Conservation (phyloP, 148 eudicot genomes). For the Fagopyrum homotropicum region DNA sequence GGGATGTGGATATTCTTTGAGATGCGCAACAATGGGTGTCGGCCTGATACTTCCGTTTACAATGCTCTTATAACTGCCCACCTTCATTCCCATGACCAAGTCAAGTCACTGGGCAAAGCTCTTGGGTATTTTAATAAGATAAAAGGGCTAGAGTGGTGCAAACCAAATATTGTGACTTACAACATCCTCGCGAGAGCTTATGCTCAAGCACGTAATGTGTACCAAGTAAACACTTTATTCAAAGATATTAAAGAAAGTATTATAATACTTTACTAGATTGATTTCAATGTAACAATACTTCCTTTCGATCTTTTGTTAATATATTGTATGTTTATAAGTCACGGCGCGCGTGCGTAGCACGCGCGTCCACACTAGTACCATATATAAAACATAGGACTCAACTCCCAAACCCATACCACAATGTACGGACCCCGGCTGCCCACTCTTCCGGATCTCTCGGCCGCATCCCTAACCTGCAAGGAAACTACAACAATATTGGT, state of each 20-base stretch:
- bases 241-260: constrained; percentile 77
- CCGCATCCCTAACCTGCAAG: too few species aligned
- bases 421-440: too few species aligned
- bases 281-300: too few species aligned
- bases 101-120: constrained; percentile 73
- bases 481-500: too few species aligned
- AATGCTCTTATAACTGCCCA: constrained; percentile 83
- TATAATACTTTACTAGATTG: too few species aligned
- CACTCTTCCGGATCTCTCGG: too few species aligned
- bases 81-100: constrained; percentile 77
- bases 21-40: constrained; percentile 92
- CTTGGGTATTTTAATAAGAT: constrained; percentile 74
- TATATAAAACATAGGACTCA: too few species aligned
- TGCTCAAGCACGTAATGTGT: constrained; percentile 69
- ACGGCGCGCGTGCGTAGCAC: too few species aligned
- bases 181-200: constrained; percentile 85
- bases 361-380: too few species aligned
- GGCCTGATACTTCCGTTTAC: constrained; percentile 84
- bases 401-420: too few species aligned
- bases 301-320: too few species aligned
- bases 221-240: constrained; percentile 54
- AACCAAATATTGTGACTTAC: constrained; percentile 76
- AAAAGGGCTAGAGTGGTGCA: constrained; percentile 77
- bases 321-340: too few species aligned
- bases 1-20: constrained; percentile 98